A percentile compares a stretch with the other conserved stretches of the same genome.
Evolutionary conservation across 2,329 filamentous ascomycete species (phyloP).

Genomic region (Trichoderma koningii): DNA sequence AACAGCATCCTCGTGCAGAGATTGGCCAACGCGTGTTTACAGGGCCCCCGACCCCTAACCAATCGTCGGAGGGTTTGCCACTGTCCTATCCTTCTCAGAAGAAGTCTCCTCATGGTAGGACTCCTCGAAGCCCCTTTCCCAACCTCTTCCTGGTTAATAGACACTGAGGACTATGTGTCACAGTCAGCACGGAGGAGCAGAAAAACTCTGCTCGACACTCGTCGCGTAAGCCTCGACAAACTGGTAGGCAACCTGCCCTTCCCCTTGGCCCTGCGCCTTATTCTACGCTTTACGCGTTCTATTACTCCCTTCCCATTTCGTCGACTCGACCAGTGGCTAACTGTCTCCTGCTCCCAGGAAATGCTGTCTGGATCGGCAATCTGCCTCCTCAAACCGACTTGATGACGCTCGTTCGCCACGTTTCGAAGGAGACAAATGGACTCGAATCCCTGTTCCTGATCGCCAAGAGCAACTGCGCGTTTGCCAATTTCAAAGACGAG

Average conservation of each 20-base stretch:
- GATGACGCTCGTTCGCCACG: constrained; percentile 84
- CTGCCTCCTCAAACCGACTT: constrained; percentile 81
- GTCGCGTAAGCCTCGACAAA: constrained; percentile 55
- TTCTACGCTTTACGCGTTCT: neutral
- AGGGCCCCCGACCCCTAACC: neutral
- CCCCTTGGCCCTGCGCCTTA: neutral
- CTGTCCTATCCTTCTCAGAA: neutral
- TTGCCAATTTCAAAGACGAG: constrained; percentile 91
- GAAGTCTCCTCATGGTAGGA: neutral
- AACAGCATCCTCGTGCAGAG: constrained; percentile 39
- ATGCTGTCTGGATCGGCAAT: constrained; percentile 96
- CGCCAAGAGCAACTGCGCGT: constrained; percentile 95
- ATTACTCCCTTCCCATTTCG: neutral
- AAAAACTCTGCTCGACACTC: constrained; percentile 39
- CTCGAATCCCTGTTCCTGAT: constrained; percentile 92
- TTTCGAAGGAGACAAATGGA: constrained; percentile 74
- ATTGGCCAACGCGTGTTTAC: constrained; percentile 35
- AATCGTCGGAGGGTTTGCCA: neutral
- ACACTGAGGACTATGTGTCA: neutral
- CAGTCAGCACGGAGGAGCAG: constrained; percentile 13
- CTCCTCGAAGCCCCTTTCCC: neutral
- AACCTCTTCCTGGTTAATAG: neutral
- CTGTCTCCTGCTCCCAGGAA: constrained; percentile 51
- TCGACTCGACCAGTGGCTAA: neutral
- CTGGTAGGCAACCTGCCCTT: constrained; percentile 49